Evolutionary conservation across 1,284 basidiomycete genomes (phyloP).

Genomic region (Rhodotorula glutinis): DNA sequence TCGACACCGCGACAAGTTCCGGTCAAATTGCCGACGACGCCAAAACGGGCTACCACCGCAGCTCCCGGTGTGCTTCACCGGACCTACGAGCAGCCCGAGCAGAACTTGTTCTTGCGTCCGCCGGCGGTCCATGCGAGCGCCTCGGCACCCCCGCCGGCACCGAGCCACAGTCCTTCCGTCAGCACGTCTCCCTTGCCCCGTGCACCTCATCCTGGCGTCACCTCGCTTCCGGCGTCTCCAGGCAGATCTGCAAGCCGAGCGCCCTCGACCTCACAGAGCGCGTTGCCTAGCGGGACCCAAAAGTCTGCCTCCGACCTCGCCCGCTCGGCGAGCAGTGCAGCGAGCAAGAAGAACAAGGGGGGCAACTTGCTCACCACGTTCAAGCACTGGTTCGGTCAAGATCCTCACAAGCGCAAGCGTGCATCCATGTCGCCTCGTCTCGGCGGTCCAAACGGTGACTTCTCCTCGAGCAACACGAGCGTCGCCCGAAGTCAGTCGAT

Average conservation of each 20-base stretch:
- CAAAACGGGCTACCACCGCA: background rate
- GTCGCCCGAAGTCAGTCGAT: constrained; percentile 14
- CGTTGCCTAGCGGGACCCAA: too few species aligned
- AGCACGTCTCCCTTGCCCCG: background rate
- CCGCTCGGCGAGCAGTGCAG: constrained; percentile 20
- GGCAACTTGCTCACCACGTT: constrained; percentile 52
- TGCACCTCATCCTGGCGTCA: background rate
- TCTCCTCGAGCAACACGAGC: background rate
- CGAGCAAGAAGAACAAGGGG: constrained; percentile 43
- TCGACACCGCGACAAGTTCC: constrained; percentile 16
- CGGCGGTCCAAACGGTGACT: background rate
- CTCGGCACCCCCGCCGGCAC: background rate
- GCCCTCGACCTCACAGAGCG: too few species aligned
- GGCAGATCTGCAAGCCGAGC: too few species aligned
- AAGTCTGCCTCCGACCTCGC: background rate
- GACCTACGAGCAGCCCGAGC: background rate
- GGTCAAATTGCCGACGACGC: constrained; percentile 9
- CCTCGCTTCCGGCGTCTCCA: background rate
- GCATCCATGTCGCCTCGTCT: constrained; percentile 11
- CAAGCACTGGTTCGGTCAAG: constrained; percentile 53
- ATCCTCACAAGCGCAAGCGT: constrained; percentile 47
- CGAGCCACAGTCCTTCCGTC: background rate
- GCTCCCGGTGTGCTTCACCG: background rate
- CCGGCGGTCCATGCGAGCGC: background rate
- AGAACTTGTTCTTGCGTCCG: background rate